Conservation (phyloP, 805 yeast genomes). For the Sugiyamaella smithiae region DNA sequence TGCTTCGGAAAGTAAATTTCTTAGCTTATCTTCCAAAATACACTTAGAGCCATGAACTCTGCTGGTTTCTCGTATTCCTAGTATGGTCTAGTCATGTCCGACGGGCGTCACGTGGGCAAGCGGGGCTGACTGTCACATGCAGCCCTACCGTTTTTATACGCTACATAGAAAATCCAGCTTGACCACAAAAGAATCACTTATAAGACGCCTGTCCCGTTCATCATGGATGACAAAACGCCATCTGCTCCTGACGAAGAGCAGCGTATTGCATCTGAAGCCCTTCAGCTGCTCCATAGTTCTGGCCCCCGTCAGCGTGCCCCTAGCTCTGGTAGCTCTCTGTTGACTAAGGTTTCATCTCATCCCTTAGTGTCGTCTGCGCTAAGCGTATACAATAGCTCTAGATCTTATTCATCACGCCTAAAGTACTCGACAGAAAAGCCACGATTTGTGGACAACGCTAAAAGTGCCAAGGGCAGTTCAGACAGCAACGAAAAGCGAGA, state of each 20-base stretch:
- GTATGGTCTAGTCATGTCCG: too few species aligned
- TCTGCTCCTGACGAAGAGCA: constrained; percentile 2
- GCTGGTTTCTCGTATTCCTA: too few species aligned
- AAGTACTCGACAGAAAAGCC: constrained; percentile 58
- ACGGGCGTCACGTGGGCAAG: constrained; percentile 1
- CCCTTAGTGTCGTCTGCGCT: constrained; percentile 31
- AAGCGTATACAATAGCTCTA: constrained; percentile 35
- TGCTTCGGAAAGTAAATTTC: too few species aligned
- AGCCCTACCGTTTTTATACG: neutral
- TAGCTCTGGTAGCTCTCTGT: constrained; percentile 6
- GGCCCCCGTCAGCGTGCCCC: neutral
- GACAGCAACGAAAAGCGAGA: neutral
- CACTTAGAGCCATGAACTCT: too few species aligned
- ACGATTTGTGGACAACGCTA: constrained; percentile 3
- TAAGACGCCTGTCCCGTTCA: too few species aligned
- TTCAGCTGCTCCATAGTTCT: constrained; percentile 27
- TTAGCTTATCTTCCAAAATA: too few species aligned
- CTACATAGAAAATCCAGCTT: too few species aligned
- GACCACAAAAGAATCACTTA: too few species aligned
- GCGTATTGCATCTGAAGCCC: constrained; percentile 31
- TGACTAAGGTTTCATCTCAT: constrained; percentile 22
- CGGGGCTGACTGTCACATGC: constrained; percentile 6
- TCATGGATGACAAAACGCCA: too few species aligned
- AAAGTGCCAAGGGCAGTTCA: neutral
- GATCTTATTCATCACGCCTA: constrained; percentile 45